Evolutionary conservation across 768 basidiomycete genomes (phyloP).

Genomic region (Mycena rebaudengoi): DNA sequence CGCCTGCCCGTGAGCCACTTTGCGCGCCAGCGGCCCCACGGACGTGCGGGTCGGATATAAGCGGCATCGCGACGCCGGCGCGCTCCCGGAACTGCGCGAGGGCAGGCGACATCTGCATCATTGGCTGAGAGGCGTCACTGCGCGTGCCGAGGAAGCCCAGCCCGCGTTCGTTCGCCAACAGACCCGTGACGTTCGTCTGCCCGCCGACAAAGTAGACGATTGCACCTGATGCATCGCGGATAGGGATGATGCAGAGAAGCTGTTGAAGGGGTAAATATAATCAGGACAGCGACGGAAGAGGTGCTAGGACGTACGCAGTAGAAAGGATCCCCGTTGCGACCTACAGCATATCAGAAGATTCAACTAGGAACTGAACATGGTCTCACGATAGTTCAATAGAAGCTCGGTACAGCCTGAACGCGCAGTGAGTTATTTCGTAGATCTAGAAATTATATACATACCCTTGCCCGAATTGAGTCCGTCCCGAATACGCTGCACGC

Average conservation of each 20-base stretch:
- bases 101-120: conserved; percentile 21
- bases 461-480: conserved; percentile 27
- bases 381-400: conserved; percentile 22
- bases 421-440: not conserved
- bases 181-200: conserved; percentile 26
- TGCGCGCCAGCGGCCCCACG: not conserved
- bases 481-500: conserved; percentile 25
- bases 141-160: not conserved
- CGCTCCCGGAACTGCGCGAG: conserved; percentile 13
- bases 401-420: conserved; percentile 23
- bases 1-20: conserved; percentile 5
- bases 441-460: not conserved
- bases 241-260: conserved; percentile 27
- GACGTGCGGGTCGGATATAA: not conserved
- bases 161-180: conserved; percentile 11
- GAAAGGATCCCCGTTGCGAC: conserved; percentile 25
- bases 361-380: not conserved
- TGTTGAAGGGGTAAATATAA: not conserved
- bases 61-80: not conserved
- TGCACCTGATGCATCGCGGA: conserved; percentile 18
- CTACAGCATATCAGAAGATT: not conserved
- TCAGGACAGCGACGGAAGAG: too few species aligned
- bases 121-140: not conserved
- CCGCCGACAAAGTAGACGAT: conserved; percentile 29
- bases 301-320: conserved; percentile 18